A percentile compares a stretch with the other conserved stretches of the same genome.
phyloP scores from a whole-genome alignment of 176 grass and related monocot species.

The Rhipidocladum racemiflorum region DNA sequence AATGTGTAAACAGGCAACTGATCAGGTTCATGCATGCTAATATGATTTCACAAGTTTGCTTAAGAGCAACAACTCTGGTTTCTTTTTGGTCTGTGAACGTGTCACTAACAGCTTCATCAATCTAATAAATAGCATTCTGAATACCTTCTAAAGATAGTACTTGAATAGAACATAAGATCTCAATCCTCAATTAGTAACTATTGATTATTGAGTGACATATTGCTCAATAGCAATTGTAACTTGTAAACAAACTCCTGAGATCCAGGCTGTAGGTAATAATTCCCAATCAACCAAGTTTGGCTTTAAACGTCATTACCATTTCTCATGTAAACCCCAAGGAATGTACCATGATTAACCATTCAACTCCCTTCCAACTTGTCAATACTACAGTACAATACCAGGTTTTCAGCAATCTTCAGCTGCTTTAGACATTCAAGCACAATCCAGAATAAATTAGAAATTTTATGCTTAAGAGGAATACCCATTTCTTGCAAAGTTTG shows the following conservation, averaged over 20 bases:
- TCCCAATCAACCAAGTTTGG: slow-evolving; percentile 3
- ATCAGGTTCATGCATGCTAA: not conserved
- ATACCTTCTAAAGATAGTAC: not conserved
- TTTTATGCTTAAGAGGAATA: not conserved
- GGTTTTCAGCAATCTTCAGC: no score
- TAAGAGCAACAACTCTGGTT: not conserved
- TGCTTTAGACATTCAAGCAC: no score
- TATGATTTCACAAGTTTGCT: slow-evolving; percentile 3
- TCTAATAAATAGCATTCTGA: slow-evolving; percentile 8
- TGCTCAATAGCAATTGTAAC: not conserved
- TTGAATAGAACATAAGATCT: not conserved
- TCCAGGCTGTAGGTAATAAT: not conserved
- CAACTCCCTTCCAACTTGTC: no score
- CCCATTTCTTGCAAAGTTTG: not conserved
- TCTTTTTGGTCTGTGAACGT: not conserved
- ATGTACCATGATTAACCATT: no score
- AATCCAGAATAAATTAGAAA: no score
- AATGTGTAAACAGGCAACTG: not conserved
- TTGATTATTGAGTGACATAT: not conserved
- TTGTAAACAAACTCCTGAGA: not conserved
- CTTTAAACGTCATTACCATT: not conserved
- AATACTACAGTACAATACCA: no score
- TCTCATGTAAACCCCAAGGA: not conserved
- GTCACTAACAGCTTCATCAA: not conserved
- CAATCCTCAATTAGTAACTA: not conserved